Evolutionary conservation across 257 asterid genomes (phyloP).

Genomic region (Solanum ossicruentum): DNA sequence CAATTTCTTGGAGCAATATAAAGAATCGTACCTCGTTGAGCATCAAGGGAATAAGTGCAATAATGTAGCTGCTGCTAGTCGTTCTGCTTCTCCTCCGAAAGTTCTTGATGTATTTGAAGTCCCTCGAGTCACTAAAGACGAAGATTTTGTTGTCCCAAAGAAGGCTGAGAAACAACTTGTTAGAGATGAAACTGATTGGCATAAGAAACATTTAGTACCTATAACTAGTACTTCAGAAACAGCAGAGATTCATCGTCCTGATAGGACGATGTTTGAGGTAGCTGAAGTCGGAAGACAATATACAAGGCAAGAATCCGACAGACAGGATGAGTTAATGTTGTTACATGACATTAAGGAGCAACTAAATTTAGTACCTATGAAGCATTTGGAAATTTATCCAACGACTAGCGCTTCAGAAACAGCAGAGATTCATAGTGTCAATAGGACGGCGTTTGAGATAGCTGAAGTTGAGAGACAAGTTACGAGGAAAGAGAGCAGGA

Average conservation of each 20-base stretch:
- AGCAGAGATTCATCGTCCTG: slow-evolving; percentile 7
- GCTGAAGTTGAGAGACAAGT: slow-evolving; percentile 19
- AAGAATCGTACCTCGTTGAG: slow-evolving; percentile 8
- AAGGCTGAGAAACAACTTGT: slow-evolving; percentile 11
- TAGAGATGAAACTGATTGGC: slow-evolving; percentile 43
- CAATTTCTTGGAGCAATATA: slow-evolving; percentile 1
- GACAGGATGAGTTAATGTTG: slow-evolving; percentile 36
- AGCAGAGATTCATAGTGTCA: slow-evolving; percentile 4
- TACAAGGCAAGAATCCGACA: background rate
- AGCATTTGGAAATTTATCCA: background rate
- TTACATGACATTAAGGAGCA: slow-evolving; percentile 53
- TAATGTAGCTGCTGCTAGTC: background rate
- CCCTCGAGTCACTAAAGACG: slow-evolving; percentile 39
- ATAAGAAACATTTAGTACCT: slow-evolving; percentile 42
- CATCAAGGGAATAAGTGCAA: background rate
- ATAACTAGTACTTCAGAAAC: slow-evolving; percentile 8
- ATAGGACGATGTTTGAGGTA: slow-evolving; percentile 19
- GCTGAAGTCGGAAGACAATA: slow-evolving; percentile 18
- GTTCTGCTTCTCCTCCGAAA: slow-evolving; percentile 21
- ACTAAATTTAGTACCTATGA: slow-evolving; percentile 20
- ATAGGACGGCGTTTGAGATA: slow-evolving; percentile 15
- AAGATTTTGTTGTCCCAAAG: slow-evolving; percentile 2
- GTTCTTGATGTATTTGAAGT: slow-evolving; percentile 87
- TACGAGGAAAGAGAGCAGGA: background rate
- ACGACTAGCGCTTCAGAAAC: background rate